Evolutionary conservation across 306 rosid genomes (phyloP), one percentile per base, ranked within the genome.

Genomic region (Inga oerstediana): DNA sequence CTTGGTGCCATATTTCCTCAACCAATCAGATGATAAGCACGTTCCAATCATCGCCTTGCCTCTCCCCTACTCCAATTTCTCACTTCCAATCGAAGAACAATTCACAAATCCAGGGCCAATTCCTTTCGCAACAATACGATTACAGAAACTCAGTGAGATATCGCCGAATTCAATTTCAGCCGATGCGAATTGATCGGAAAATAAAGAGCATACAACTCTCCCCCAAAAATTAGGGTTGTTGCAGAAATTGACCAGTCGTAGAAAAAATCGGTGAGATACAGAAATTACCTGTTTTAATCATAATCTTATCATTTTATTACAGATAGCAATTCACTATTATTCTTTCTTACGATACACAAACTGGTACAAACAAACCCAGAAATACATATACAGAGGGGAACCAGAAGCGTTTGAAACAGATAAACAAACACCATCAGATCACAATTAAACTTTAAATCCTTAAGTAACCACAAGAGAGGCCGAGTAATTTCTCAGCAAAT

Each of bases 401-500:
- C 14, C 16, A 11, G 11, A n/a, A 41, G 30, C 34, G 10, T 20
- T 20, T 10, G 10, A 41, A 70, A 41, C 32, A 70, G 45, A 41
- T 52, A 10, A 70, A 13, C 3, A 20, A 19, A 70, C 49, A 70
- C 16, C 41, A 32, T 65, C 43, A 71, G 11, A 43, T 44, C 56
- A 71, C 75, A 43, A 7, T 44, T 6, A 43, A 70, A 41, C 75
- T 10, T 4, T 11, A 8, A 43, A 70, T 39, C n/a, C 3, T 34
- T 7, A 37, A 68, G 19, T 15, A 37, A 37, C 27, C n/a, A 34
- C 22, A 66, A 17, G 27, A n/a, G 15, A n/a, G 10, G 5, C 45
- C 7, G 24, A 35, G 14, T 16, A 67, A 34, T 45, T 48, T 69
- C 59, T 78, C 58, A 84, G 62, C 90, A 87, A 45, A 0, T 10